phyloP scores from a whole-genome alignment of 2,329 filamentous ascomycete species.

The Fusarium subtropicale region DNA sequence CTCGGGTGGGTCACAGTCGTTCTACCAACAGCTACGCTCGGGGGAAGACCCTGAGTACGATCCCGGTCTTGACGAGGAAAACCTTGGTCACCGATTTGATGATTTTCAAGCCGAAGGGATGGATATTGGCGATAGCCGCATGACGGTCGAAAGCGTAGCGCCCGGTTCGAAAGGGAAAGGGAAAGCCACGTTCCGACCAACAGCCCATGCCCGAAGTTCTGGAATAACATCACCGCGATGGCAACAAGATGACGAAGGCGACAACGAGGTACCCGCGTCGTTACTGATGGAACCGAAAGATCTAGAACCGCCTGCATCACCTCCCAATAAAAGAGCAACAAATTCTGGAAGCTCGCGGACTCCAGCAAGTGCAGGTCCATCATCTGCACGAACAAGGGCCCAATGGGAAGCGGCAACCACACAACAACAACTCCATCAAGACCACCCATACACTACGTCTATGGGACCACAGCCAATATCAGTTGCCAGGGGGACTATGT shows the following conservation, averaged over 20 bases:
- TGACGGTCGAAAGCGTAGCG: constrained; percentile 56
- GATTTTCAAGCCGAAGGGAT: constrained; percentile 62
- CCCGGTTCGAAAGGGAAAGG: constrained; percentile 38
- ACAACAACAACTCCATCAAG: constrained; percentile 63
- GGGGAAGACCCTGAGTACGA: constrained; percentile 56
- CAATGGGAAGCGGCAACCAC: constrained; percentile 67
- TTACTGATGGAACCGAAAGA: constrained; percentile 68
- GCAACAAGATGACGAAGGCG: constrained; percentile 61
- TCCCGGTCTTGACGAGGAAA: constrained; percentile 64
- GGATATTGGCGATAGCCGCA: constrained; percentile 59
- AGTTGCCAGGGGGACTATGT: constrained; percentile 46
- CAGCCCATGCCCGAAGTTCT: constrained; percentile 29
- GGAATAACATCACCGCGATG: constrained; percentile 39
- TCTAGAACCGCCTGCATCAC: constrained; percentile 23
- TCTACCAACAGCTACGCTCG: constrained; percentile 62
- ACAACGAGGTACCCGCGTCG: constrained; percentile 73
- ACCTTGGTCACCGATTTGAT: constrained; percentile 63
- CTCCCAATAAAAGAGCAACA: constrained; percentile 34
- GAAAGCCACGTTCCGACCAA: constrained; percentile 16
- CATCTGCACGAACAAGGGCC: constrained; percentile 58
- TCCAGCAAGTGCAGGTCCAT: constrained; percentile 52
- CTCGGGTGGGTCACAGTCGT: constrained; percentile 53
- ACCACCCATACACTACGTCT: constrained; percentile 46
- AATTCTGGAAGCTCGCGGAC: constrained; percentile 21
- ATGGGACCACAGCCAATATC: constrained; percentile 45